Base-by-base conservation (phyloP, 2,329 filamentous ascomycete genomes). In the Epichloe uncinata region DNA sequence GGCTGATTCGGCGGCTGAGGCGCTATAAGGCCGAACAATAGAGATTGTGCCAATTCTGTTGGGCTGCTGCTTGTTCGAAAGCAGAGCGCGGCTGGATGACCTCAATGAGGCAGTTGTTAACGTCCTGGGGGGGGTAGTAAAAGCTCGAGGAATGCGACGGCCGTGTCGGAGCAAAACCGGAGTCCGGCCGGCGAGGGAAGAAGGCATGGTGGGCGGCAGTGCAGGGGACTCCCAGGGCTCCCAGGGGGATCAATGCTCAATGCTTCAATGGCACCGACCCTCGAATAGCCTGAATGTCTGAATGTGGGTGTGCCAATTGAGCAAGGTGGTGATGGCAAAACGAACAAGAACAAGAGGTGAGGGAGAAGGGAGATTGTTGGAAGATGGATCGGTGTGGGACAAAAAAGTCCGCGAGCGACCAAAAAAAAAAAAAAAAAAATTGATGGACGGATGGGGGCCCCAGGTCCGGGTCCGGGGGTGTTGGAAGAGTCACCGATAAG, bases 1-100 rank as follows among this genome's bases (percentile, higher is more conserved):
- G 48, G 87, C 84, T 56, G 81, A 73, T 68, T 93, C 79, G 45
- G 76, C 69, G 56, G 72, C 68, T 38, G 63, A 65, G 43, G 66
- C 65, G 58, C 65, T 69, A 55, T 69, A 68, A 41, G 62, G 51
- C 22, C 73, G 68, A 50, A 68, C 60, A 49, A 73, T 65, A 50
- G 73, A 69, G 49, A 69, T 66, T 49, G 70, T 70, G 53, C 77
- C 71, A 50, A 72, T 67, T 50, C 74, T 69, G 63, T 76, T 76
- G 50, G 60, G 54, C 50, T 56, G 56, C 53, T 57, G 57, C 20
- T 59, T 59, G 18, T 57, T 53, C 51, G 63, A 60, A 43, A 60
- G 47, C 47, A 70, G 66, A 38, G 61, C 53, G 52, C 65, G 66
- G 54, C 63, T 56, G 42, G 61, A 50, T 50, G 54, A 56, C 53